Conservation (phyloP, 1,284 basidiomycete species). For the Cutaneotrichosporon sp. region DNA sequence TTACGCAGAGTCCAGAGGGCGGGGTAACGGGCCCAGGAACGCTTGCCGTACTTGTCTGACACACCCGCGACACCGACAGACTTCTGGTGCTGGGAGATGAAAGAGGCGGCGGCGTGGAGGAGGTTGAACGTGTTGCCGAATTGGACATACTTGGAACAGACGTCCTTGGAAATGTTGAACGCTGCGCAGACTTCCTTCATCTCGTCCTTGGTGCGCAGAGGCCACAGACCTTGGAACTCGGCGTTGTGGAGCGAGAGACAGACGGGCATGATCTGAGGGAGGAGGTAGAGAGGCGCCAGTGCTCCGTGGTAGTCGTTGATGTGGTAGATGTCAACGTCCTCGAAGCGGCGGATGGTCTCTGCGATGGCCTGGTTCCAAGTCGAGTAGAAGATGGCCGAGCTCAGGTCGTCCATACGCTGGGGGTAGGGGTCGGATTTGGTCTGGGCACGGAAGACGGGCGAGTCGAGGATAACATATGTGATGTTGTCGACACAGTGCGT, state of each 20-base stretch:
- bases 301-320: slow-evolving; percentile 81
- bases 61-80: slow-evolving; percentile 88
- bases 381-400: slow-evolving; percentile 91
- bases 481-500: slow-evolving; percentile 87
- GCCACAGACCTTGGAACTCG: slow-evolving; percentile 94
- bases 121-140: slow-evolving; percentile 95
- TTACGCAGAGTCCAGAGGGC: slow-evolving; percentile 90
- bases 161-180: slow-evolving; percentile 90
- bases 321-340: slow-evolving; percentile 71
- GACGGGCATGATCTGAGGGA: slow-evolving; percentile 80
- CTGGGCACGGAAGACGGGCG: slow-evolving; percentile 89
- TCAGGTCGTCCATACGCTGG: slow-evolving; percentile 90
- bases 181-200: slow-evolving; percentile 96
- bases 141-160: slow-evolving; percentile 90
- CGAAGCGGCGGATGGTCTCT: slow-evolving; percentile 73
- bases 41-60: slow-evolving; percentile 89
- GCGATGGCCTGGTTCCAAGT: slow-evolving; percentile 96
- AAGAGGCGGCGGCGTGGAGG: slow-evolving; percentile 83
- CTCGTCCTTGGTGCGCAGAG: slow-evolving; percentile 87
- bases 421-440: slow-evolving; percentile 91
- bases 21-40: slow-evolving; percentile 89
- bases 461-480: slow-evolving; percentile 85
- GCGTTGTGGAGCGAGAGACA: slow-evolving; percentile 93
- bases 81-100: slow-evolving; percentile 86
- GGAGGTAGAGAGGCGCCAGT: slow-evolving; percentile 78